Percentiles rank a stretch among this genome's conserved stretches.
Evolutionary conservation across 2,329 filamentous ascomycete species (phyloP).

Genomic region (Plenodomus tracheiphilus): DNA sequence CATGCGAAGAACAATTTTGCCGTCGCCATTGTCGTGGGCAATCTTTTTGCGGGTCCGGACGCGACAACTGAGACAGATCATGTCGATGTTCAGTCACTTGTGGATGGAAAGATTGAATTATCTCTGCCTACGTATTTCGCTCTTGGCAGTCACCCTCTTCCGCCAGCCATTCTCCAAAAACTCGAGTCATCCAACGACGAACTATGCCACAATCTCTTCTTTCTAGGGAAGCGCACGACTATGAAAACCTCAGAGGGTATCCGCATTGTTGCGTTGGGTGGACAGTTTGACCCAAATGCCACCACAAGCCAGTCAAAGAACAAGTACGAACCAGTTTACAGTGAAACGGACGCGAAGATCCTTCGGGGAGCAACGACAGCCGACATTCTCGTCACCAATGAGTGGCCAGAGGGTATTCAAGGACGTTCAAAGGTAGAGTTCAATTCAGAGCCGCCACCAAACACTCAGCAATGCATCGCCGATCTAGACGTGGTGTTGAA

Average conservation of each 20-base stretch:
- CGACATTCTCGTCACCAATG: constrained; percentile 83
- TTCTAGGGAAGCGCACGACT: constrained; percentile 79
- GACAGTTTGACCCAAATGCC: constrained; percentile 65
- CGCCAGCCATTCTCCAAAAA: constrained; percentile 69
- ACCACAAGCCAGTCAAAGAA: constrained; percentile 68
- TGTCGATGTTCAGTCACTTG: constrained; percentile 62
- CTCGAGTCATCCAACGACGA: constrained; percentile 70
- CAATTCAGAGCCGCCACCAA: constrained; percentile 57
- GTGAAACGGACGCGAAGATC: constrained; percentile 72
- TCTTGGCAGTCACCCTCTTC: constrained; percentile 73
- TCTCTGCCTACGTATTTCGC: constrained; percentile 91
- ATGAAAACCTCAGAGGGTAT: constrained; percentile 90
- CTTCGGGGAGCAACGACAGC: constrained; percentile 75
- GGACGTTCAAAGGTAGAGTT: constrained; percentile 67
- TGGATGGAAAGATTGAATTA: constrained; percentile 72
- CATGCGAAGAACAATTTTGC: constrained; percentile 88
- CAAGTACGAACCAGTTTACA: constrained; percentile 77
- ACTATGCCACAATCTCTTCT: constrained; percentile 89
- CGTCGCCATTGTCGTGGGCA: constrained; percentile 80
- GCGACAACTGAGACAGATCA: constrained; percentile 57
- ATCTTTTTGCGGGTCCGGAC: constrained; percentile 69
- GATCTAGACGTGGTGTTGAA: constrained; percentile 78
- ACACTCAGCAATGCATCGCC: constrained; percentile 68
- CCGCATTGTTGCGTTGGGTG: constrained; percentile 84
- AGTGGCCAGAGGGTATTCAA: constrained; percentile 80